These are phyloP conservation scores for Dendrobium officinale DNA, from an alignment of 106 monocot species.

Conservation along the genomic window DNA sequence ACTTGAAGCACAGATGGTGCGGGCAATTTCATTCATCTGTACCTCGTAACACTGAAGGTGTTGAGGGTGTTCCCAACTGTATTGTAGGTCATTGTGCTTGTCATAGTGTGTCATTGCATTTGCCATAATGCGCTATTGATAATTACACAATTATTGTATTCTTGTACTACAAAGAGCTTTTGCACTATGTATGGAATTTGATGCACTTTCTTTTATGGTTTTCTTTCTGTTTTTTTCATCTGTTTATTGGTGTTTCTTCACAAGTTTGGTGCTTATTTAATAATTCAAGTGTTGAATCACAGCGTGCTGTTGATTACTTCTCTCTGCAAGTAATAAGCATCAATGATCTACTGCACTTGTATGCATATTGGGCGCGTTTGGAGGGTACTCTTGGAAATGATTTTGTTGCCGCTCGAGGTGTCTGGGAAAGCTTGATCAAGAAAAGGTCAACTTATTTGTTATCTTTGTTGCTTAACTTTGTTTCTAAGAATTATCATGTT, in stretches of 20 bases:
- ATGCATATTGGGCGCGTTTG: slow-evolving; percentile 83
- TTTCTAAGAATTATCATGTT: background rate
- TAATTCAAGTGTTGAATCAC: slow-evolving; percentile 12
- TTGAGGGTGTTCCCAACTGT: no score
- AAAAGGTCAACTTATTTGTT: slow-evolving; percentile 44
- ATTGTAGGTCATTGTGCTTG: no score
- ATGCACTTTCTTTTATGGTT: no score
- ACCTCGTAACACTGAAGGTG: no score
- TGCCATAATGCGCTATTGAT: no score
- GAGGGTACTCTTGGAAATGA: slow-evolving; percentile 73
- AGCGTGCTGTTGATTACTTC: slow-evolving; percentile 86
- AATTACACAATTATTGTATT: no score
- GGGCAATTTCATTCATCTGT: no score
- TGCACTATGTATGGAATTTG: no score
- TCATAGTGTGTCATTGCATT: no score
- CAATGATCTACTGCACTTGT: slow-evolving; percentile 51
- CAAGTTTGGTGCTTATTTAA: background rate
- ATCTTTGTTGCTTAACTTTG: background rate
- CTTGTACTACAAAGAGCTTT: no score
- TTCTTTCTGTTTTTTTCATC: background rate
- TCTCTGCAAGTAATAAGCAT: slow-evolving; percentile 35
- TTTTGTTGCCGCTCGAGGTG: slow-evolving; percentile 71
- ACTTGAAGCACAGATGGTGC: no score
- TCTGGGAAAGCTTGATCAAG: slow-evolving; percentile 89
- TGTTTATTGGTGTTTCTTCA: background rate